These are phyloP conservation scores for Lithocarpus polystachyus DNA, from an alignment of 306 rosid species.

Conservation along the genomic window DNA sequence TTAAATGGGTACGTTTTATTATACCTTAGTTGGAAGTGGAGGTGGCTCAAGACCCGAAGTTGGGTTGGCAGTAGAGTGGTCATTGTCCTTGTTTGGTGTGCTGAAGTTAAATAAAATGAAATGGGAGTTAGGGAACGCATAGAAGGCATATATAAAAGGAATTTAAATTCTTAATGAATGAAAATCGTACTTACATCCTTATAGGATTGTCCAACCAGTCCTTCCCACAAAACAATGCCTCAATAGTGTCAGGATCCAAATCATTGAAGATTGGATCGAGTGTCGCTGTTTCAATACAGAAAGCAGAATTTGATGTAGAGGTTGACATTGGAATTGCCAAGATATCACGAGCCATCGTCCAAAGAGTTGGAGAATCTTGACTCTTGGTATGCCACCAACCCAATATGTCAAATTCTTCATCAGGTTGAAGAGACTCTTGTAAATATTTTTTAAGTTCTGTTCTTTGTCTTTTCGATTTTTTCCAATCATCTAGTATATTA, in stretches of 20 bases:
- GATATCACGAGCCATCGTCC: too few relatives aligned
- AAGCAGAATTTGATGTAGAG: background rate
- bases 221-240: too few relatives aligned
- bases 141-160: background rate
- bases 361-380: too few relatives aligned
- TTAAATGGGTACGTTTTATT: too few relatives aligned
- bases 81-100: background rate
- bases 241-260: background rate
- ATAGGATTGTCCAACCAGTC: too few relatives aligned
- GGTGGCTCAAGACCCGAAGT: too few relatives aligned
- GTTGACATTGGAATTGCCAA: too few relatives aligned
- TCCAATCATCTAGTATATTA: background rate
- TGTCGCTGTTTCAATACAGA: background rate
- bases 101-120: background rate
- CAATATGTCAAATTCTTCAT: background rate
- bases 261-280: background rate
- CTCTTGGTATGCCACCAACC: too few relatives aligned
- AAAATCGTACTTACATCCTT: too few relatives aligned
- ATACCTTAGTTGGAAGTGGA: too few relatives aligned
- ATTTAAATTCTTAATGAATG: too few relatives aligned
- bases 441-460: background rate
- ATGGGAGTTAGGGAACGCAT: background rate
- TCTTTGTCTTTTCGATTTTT: fast-evolving
- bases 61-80: background rate
- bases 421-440: fast-evolving